phyloP scores from a whole-genome alignment of 306 rosid species.

The Biancaea sappan region DNA sequence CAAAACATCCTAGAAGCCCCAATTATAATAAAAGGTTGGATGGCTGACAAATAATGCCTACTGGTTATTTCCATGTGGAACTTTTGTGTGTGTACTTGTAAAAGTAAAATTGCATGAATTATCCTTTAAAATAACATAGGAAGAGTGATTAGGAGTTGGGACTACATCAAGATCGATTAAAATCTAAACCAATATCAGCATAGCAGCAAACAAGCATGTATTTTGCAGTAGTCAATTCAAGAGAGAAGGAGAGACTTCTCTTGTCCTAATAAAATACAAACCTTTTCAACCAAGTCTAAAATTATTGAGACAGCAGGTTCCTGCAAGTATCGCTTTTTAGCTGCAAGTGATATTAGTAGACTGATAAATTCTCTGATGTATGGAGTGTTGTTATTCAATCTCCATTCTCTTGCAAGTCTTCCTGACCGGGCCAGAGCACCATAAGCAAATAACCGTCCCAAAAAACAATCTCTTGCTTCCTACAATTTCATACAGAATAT shows the following conservation, averaged over 20 bases:
- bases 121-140: neutral
- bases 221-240: neutral
- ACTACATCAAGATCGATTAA: neutral
- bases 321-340: conserved; percentile 88
- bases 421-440: conserved; percentile 88
- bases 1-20: neutral
- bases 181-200: conserved; percentile 9
- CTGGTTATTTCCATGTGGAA: neutral
- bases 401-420: conserved; percentile 66
- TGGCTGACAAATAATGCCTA: neutral
- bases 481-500: conserved; percentile 46
- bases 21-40: neutral
- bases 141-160: neutral
- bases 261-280: conserved; percentile 33
- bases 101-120: neutral
- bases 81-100: neutral
- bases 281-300: conserved; percentile 75
- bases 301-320: conserved; percentile 84
- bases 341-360: conserved; percentile 66
- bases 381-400: conserved; percentile 52
- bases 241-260: conserved; percentile 12
- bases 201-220: neutral
- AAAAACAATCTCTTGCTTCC: conserved; percentile 88
- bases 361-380: conserved; percentile 64
- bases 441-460: conserved; percentile 92